These are phyloP conservation scores for Tolypocladium nubicola DNA, from an alignment of 2,329 filamentous ascomycete species.

Conservation along the genomic window DNA sequence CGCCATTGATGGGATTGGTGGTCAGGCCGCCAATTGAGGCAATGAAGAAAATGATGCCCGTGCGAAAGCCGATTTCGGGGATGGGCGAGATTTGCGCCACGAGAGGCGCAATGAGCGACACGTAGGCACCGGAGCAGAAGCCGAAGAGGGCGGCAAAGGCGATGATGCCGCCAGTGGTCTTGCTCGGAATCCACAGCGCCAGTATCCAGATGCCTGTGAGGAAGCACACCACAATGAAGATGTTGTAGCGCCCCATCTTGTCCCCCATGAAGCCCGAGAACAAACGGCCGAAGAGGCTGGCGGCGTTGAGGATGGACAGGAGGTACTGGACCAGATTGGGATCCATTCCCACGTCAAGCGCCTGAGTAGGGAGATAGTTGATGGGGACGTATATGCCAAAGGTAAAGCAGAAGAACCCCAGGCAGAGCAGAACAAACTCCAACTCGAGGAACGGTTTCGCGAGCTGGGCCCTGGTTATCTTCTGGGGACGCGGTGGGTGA, in stretches of 20 bases:
- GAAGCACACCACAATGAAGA: conserved; percentile 25
- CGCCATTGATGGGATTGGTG: background rate
- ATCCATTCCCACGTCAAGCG: background rate
- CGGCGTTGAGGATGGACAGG: conserved; percentile 27
- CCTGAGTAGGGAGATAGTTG: background rate
- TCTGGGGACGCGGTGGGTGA: background rate
- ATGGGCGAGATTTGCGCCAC: conserved; percentile 34
- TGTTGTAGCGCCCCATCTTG: conserved; percentile 26
- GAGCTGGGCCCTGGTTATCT: background rate
- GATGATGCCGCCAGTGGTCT: conserved; percentile 29
- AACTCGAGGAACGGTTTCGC: background rate
- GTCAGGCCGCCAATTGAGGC: background rate
- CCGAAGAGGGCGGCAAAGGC: conserved; percentile 30
- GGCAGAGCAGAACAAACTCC: background rate
- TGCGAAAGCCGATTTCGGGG: background rate
- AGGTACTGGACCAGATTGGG: conserved; percentile 20
- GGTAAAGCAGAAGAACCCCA: background rate
- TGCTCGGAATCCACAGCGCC: background rate
- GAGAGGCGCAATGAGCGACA: conserved; percentile 26
- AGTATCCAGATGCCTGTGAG: background rate
- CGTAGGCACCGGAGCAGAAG: conserved; percentile 29
- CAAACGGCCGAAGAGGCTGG: conserved; percentile 25
- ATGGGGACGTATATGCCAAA: background rate
- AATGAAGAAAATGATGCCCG: background rate
- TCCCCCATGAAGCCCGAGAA: conserved; percentile 23